Base-by-base conservation (phyloP, 1,139 yeast species). In the Ogataea hybrid region DNA sequence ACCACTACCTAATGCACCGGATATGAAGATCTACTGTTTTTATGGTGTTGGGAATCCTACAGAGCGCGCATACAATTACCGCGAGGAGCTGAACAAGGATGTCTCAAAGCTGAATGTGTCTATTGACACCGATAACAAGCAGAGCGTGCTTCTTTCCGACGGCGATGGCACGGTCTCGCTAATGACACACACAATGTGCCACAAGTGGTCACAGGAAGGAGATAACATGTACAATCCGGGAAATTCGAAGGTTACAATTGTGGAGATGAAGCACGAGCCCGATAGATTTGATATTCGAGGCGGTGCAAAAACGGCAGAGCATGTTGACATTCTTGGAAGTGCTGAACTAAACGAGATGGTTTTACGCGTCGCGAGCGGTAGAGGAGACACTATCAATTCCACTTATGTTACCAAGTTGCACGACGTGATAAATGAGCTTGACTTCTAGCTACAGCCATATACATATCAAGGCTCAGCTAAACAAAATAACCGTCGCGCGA, bases 291-390 rank as follows among this genome's bases (percentile, higher is more conserved):
- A 94, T 66, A 84, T 92, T 38, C 76, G 98, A 52, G 98, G 98
- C 16, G 98, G 98, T 4, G 95, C 97, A 17, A 86, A 86, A 59
- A 92, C 97, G 1, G 97, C 98, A 0, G 98, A 92, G 57, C 98
- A 92, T 63, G 98, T 92, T 18, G 98, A 94, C 62, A 89, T 92
- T 43, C 70, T 92, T 37, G 98, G 98, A 1, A 81, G 96, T 46
- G 89, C 97, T 0, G 96, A 84, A 59, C 70, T 92, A 60, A 92
- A 92, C 61, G 97, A 92, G 58, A 68, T 90, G 56, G 71, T 92
- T 5, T 69, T 92, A 45, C 76, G 77, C 48, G 90, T 92, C 17
- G 97, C 90, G 3, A 73, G 88, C 35, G 97, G 97, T 0, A 62
- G 71, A 37, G 95, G 94, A 5, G 78, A 77, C 36, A 62, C 68